Evolutionary conservation across 495 filamentous ascomycete genomes (phyloP).

Genomic region (Penicillium coprophilum): DNA sequence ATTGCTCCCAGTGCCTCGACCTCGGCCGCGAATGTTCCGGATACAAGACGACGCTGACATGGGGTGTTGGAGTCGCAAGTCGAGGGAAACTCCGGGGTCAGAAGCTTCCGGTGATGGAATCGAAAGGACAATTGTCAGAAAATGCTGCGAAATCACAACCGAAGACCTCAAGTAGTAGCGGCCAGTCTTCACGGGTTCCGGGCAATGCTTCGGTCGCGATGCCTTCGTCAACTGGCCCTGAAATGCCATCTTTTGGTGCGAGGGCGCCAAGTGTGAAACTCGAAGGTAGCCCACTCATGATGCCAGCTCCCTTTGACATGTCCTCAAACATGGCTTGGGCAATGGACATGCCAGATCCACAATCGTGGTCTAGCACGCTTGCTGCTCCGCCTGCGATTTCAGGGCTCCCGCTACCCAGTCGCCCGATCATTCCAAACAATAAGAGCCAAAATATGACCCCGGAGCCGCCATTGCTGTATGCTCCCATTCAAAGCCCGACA

Average conservation of each 20-base stretch:
- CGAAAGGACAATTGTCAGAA: conserved; percentile 21
- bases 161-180: conserved; percentile 14
- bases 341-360: conserved; percentile 34
- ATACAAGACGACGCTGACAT: conserved; percentile 96
- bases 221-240: conserved; percentile 8
- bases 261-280: conserved; percentile 3
- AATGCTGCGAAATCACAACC: conserved; percentile 19
- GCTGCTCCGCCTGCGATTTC: conserved; percentile 25
- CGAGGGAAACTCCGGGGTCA: conserved; percentile 91
- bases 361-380: conserved; percentile 24
- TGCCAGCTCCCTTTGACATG: conserved; percentile 18
- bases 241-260: conserved; percentile 4
- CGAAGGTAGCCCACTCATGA: conserved; percentile 5
- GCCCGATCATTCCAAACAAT: conserved; percentile 17
- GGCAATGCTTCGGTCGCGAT: conserved; percentile 17
- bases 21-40: conserved; percentile 90
- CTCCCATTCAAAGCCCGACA: conserved; percentile 20
- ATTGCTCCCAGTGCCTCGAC: conserved; percentile 93
- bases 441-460: conserved; percentile 20
- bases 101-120: conserved; percentile 69
- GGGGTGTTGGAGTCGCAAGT: conserved; percentile 96
- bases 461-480: conserved; percentile 20
- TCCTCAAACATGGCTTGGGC: conserved; percentile 23
- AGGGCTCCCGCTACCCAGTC: conserved; percentile 26
- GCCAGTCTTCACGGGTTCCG: conserved; percentile 14